Evolutionary conservation across 805 yeast genomes (phyloP), one percentile per base, ranked within the genome.

Genomic region (Metschnikowia kunwiensis): DNA sequence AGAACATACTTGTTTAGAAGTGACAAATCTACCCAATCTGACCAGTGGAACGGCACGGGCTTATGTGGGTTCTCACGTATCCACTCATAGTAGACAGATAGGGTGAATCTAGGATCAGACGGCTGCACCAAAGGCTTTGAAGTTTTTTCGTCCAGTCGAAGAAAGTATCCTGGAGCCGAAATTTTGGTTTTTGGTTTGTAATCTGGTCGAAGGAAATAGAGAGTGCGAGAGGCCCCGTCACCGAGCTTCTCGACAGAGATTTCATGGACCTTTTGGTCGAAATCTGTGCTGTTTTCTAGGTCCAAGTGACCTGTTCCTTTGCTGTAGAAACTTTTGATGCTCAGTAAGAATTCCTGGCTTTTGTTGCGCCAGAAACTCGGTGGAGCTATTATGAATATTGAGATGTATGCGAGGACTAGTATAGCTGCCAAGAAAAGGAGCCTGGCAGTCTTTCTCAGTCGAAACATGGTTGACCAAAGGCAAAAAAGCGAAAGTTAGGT

Each of bases 31-130:
- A 40, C 35, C 53, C 53, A 49, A 32, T 49, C 53, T 15, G 45
- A 41, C 53, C 53, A 49, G 42, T 49, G 53, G 29, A 49, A 49
- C 5, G 51, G 51, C 24, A 47, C 40, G 4, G 43, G 27, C 15
- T 35, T 22, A 17, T 24, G 40, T 5, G 42, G 38, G 27, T 40
- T 25, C 13, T 29, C 20, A 7, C 21, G 22, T 12, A 47, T 32
- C 43, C 47, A 46, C 19, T 27, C 19, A 15, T 30, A 30, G 34
- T 52, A 53, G n/a, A 51, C 49, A 7, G 52, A 25, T 5, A 52
- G 23, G 7, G 58, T 53, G 36, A 50, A 38, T 17, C 58, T 41
- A 7, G 58, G 57, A 32, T 53, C 58, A 26, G 39, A 44, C 7
- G 47, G 47, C 35, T 44, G 47, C 10, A 42, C 29, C n/a, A 19